Percentiles rank a stretch among this genome's conserved stretches.
phyloP scores from a whole-genome alignment of 768 basidiomycete genomes.

The Pleurotus giganteus region DNA sequence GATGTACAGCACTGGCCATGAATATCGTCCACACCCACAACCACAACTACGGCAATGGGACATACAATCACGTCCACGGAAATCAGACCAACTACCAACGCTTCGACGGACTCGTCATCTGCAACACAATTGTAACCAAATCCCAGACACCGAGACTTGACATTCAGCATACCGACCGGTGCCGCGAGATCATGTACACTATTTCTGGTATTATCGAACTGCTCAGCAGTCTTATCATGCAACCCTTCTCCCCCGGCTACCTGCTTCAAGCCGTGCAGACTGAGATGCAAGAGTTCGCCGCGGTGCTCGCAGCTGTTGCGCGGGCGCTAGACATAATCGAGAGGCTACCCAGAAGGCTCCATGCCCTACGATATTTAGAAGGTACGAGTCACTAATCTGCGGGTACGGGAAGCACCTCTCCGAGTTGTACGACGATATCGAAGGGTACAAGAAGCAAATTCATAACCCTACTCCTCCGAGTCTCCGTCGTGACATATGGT shows the following conservation, averaged over 20 bases:
- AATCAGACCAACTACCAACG: no score
- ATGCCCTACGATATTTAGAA: neutral
- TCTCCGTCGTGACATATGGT: neutral
- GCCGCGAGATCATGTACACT: neutral
- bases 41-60: no score
- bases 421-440: neutral
- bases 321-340: conserved; percentile 1
- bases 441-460: neutral
- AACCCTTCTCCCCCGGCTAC: neutral
- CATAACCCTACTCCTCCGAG: neutral
- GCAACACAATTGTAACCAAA: no score
- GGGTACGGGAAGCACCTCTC: neutral
- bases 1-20: no score
- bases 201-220: neutral
- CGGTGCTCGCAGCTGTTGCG: neutral
- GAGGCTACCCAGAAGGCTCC: neutral
- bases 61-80: no score
- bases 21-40: no score
- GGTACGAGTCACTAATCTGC: neutral
- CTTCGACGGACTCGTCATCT: no score
- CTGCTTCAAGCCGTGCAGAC: neutral
- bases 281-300: neutral
- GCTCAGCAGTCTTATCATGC: neutral
- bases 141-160: no score
- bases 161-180: no score